Base-by-base conservation (phyloP, 2,329 filamentous ascomycete genomes). In the Diplodia scrobiculata region DNA sequence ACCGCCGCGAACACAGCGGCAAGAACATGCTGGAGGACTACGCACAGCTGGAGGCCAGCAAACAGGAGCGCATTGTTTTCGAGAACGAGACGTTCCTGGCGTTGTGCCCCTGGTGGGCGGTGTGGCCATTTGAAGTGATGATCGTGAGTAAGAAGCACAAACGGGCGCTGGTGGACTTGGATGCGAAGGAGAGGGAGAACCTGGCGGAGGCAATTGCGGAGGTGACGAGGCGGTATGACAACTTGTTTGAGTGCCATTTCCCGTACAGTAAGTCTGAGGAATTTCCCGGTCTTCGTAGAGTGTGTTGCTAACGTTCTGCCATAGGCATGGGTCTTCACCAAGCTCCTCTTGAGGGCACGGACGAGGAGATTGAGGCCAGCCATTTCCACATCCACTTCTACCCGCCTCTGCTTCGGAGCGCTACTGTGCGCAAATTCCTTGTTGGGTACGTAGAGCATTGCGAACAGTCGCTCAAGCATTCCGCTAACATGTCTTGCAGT, bases 321-420 rank as follows among this genome's bases (percentile, higher is more conserved):
- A 17, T 47, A 89, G 87, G 91, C 78, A 98, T 97, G 76, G 95
- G 95, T 50, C 88, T 99, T 66, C 95, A 99, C 77, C 95, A 99
- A 81, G 94, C 95, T 19, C 95, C 95, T 2, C 84, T 99, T 6
- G 86, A 90, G 29, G 92, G 91, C 25, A 89, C 86, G 0, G 84
- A 87, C 0, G 91, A 96, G 68, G 94, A 98, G 77, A 86, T 94
- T 64, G 36, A 97, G 72, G 88, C 88, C 68, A 92, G 91, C 71
- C 94, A 96, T 79, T 88, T 99, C 75, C 95, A 99, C 78, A 89
- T 99, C 82, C 95, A 99, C 80, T 99, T 99, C 79, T 98, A 97
- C 77, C 95, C 95, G 50, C 95, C 95, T 13, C 83, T 99, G 54
- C 83, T 99, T 69, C 88, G 95, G 66, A 97, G 92, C 54, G 93